phyloP scores from a whole-genome alignment of 2,329 filamentous ascomycete species.

The Xylariales sp. region DNA sequence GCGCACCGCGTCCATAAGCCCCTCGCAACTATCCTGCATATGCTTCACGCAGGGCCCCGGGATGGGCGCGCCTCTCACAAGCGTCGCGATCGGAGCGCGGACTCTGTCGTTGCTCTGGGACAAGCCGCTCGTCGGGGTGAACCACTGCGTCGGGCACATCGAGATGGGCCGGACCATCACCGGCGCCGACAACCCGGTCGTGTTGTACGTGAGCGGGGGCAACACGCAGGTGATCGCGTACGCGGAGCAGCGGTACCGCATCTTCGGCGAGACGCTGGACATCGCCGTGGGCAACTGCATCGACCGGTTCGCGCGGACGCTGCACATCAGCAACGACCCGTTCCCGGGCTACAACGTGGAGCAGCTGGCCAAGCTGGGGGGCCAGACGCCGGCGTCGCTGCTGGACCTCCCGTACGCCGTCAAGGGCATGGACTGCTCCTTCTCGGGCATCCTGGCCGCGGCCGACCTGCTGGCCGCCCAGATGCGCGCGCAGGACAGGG shows the following conservation, averaged over 20 bases:
- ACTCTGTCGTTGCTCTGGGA: constrained; percentile 79
- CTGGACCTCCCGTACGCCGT: constrained; percentile 92
- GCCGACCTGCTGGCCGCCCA: constrained; percentile 75
- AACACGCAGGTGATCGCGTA: constrained; percentile 99
- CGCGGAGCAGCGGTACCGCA: constrained; percentile 88
- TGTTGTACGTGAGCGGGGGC: constrained; percentile 90
- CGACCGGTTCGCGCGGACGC: constrained; percentile 87
- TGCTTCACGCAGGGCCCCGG: constrained; percentile 95
- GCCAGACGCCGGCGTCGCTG: constrained; percentile 46
- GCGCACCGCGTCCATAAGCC: constrained; percentile 56
- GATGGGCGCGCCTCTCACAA: constrained; percentile 90
- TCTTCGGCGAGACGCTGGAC: constrained; percentile 96
- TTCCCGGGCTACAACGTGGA: constrained; percentile 98
- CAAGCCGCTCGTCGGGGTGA: constrained; percentile 87
- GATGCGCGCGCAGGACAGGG: constrained; percentile 44
- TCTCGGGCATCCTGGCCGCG: constrained; percentile 82
- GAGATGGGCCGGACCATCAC: constrained; percentile 97
- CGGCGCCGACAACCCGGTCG: constrained; percentile 83
- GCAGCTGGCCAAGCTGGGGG: constrained; percentile 74
- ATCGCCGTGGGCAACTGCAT: constrained; percentile 98
- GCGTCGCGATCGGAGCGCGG: constrained; percentile 79
- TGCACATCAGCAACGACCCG: constrained; percentile 90
- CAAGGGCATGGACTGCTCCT: constrained; percentile 98
- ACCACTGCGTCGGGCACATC: constrained; percentile 97
- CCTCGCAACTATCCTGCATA: constrained; percentile 76